These are phyloP conservation scores for Lentinula raphanica DNA, from an alignment of 768 basidiomycete species.

Conservation along the genomic window DNA sequence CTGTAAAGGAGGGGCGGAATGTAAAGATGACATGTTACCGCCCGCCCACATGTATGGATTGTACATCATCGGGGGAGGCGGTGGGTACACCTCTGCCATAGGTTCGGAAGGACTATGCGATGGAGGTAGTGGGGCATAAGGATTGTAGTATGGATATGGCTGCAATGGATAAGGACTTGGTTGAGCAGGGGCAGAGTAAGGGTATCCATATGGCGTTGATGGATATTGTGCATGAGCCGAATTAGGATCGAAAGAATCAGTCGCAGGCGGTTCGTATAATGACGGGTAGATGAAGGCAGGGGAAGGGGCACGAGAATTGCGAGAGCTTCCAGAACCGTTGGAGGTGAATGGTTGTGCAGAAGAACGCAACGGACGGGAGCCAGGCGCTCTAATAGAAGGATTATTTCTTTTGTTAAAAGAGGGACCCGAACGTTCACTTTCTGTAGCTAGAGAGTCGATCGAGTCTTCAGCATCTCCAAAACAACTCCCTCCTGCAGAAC, in stretches of 20 bases:
- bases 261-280: conserved; percentile 58
- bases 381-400: conserved; percentile 47
- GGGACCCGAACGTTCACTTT: conserved; percentile 72
- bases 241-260: conserved; percentile 42
- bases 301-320: conserved; percentile 69
- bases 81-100: conserved; percentile 27
- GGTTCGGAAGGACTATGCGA: conserved; percentile 28
- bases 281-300: conserved; percentile 73
- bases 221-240: conserved; percentile 36
- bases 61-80: conserved; percentile 20
- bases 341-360: conserved; percentile 42
- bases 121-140: conserved; percentile 29
- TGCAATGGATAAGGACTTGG: conserved; percentile 31
- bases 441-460: conserved; percentile 67
- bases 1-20: conserved; percentile 14
- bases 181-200: conserved; percentile 40
- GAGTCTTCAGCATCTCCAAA: conserved; percentile 64
- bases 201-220: conserved; percentile 46
- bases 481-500: conserved; percentile 61
- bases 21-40: not conserved
- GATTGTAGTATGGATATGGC: conserved; percentile 38
- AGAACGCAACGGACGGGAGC: conserved; percentile 56
- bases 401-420: conserved; percentile 48
- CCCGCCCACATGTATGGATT: conserved; percentile 6
- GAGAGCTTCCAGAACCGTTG: conserved; percentile 57